Percentiles rank a stretch among this genome's conserved stretches.
These are phyloP conservation scores for Discostella pseudostelligera DNA, from an alignment of 108 stramenopile genomes.

Conservation along the genomic window DNA sequence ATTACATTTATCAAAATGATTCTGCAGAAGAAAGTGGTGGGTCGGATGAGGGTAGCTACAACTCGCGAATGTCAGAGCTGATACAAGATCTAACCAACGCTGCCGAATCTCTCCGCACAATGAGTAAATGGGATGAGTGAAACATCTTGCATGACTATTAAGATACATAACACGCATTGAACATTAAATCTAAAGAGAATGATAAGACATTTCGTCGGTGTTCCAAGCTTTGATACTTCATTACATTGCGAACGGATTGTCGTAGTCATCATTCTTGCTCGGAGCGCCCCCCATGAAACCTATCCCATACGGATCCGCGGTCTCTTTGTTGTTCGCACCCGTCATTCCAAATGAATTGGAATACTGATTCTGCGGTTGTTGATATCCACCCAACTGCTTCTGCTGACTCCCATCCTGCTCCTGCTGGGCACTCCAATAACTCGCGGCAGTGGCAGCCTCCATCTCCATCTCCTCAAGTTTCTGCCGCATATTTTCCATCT, in stretches of 20 bases:
- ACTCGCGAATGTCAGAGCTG: constrained; percentile 44
- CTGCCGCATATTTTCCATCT: constrained; percentile 63
- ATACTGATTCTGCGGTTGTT: constrained; percentile 22
- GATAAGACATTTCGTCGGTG: too few relatives aligned
- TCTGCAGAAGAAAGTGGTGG: constrained; percentile 25
- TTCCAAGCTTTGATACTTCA: too few relatives aligned
- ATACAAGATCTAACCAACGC: constrained; percentile 38
- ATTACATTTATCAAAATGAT: constrained; percentile 41
- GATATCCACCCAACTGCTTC: background rate
- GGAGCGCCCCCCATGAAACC: constrained; percentile 26
- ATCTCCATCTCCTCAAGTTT: constrained; percentile 78
- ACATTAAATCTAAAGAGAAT: too few relatives aligned
- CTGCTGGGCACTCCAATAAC: constrained; percentile 37
- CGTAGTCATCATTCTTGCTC: constrained; percentile 30
- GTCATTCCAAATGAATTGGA: constrained; percentile 17
- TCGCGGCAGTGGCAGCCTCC: constrained; percentile 68
- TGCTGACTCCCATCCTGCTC: constrained; percentile 15
- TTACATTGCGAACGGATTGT: constrained; percentile 40
- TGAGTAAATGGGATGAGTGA: constrained; percentile 17
- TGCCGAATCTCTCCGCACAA: constrained; percentile 39
- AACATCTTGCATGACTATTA: background rate
- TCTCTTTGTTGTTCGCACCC: background rate
- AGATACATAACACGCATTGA: background rate
- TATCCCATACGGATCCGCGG: constrained; percentile 20
- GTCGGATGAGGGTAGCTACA: constrained; percentile 12